These are phyloP conservation scores for Sporothrix inflata DNA, from an alignment of 2,329 filamentous ascomycete species.

Conservation along the genomic window DNA sequence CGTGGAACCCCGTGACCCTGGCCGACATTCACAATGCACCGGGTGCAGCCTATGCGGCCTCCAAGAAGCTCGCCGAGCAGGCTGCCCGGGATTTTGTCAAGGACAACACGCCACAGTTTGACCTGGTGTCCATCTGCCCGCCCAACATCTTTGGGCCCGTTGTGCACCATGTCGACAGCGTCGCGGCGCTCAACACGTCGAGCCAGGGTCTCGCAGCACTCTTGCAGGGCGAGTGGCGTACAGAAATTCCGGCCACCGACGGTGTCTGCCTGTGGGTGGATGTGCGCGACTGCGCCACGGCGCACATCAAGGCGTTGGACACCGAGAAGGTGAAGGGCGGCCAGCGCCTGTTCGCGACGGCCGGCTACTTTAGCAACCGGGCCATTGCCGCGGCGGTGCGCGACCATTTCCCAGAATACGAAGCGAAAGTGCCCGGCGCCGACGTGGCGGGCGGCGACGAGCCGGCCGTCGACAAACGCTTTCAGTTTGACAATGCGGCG, in stretches of 20 bases:
- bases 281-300: slow-evolving; percentile 14
- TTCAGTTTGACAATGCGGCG: slow-evolving; percentile 1
- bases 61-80: slow-evolving; percentile 58
- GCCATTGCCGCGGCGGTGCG: neutral
- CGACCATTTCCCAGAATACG: neutral
- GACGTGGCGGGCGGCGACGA: slow-evolving; percentile 1
- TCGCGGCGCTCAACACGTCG: slow-evolving; percentile 19
- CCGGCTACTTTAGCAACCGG: slow-evolving; percentile 39
- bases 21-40: slow-evolving; percentile 42
- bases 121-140: slow-evolving; percentile 44
- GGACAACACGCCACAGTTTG: slow-evolving; percentile 48
- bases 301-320: slow-evolving; percentile 22
- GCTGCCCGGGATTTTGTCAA: slow-evolving; percentile 57
- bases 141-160: slow-evolving; percentile 29
- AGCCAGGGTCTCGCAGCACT: slow-evolving; percentile 16
- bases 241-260: neutral
- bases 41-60: slow-evolving; percentile 54
- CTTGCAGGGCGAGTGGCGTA: neutral
- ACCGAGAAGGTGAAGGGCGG: slow-evolving; percentile 47
- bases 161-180: neutral
- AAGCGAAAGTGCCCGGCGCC: neutral
- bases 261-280: slow-evolving; percentile 14
- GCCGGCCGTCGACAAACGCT: slow-evolving; percentile 5
- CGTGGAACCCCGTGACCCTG: slow-evolving; percentile 58
- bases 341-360: slow-evolving; percentile 54